These are phyloP conservation scores for Eragrostis curvula DNA, from an alignment of 176 grass and related monocot species.

Conservation along the genomic window DNA sequence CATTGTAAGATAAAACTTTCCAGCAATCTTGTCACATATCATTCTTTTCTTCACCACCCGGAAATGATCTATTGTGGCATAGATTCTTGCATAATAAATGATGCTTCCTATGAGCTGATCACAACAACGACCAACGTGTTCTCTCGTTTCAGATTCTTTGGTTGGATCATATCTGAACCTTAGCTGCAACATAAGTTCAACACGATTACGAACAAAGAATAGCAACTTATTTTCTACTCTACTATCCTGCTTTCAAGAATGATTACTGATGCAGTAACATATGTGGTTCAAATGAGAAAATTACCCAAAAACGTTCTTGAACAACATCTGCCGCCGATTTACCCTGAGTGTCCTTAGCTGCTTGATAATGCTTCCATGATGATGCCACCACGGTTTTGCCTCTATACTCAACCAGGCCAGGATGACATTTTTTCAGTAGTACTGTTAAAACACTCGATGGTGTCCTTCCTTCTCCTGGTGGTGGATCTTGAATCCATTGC, in stretches of 20 bases:
- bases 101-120: not conserved
- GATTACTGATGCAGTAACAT: too few relatives aligned
- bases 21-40: not conserved
- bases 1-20: not conserved
- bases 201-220: not conserved
- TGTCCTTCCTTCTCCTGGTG: not conserved
- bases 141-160: not conserved
- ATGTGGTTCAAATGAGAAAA: not conserved
- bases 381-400: not conserved
- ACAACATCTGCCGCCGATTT: not conserved
- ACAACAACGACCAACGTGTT: not conserved
- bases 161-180: conserved; percentile 10
- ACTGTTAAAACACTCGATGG: not conserved
- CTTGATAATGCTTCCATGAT: conserved; percentile 2
- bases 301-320: not conserved
- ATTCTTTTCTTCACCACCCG: not conserved
- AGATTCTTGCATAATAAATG: not conserved
- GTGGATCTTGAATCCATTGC: not conserved
- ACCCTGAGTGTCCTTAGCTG: not conserved
- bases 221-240: too few relatives aligned
- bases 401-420: not conserved
- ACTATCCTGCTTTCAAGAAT: too few relatives aligned
- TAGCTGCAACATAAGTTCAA: not conserved
- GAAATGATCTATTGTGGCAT: not conserved
- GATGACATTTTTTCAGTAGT: not conserved